Evolutionary conservation across 768 basidiomycete species (phyloP).

Genomic region (Suillus alpinus): DNA sequence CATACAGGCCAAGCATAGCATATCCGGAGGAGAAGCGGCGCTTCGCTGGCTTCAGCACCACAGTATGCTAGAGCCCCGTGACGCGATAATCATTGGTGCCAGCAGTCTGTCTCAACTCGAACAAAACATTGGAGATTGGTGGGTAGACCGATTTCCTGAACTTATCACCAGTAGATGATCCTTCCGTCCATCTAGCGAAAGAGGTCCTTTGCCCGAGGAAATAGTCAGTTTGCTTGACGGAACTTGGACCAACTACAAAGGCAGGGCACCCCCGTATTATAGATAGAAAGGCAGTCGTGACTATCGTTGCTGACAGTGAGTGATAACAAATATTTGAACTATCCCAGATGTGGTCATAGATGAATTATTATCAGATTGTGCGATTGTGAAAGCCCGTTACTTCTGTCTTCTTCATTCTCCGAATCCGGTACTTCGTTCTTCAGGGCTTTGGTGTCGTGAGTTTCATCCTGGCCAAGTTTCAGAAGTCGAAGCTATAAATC

Average conservation of each 20-base stretch:
- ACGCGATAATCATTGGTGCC: constrained; percentile 45
- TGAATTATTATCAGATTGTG: not conserved
- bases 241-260: constrained; percentile 3
- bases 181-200: constrained; percentile 1
- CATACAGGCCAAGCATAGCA: constrained; percentile 17
- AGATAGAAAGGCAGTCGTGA: not conserved
- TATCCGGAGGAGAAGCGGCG: constrained; percentile 43
- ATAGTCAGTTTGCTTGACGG: constrained; percentile 1
- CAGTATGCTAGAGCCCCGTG: constrained; percentile 34
- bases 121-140: not conserved
- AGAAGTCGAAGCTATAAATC: not conserved
- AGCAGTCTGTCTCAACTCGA: constrained; percentile 41
- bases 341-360: not conserved
- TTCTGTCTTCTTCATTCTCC: not conserved
- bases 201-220: constrained; percentile 1
- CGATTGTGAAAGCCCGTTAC: not conserved
- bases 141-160: not conserved
- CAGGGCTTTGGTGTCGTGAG: not conserved
- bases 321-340: not conserved
- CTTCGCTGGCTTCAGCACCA: constrained; percentile 49
- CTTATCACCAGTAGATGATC: not conserved
- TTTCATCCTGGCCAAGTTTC: not conserved
- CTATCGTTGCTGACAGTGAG: not conserved
- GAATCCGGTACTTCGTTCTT: not conserved
- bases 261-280: not conserved